Base-by-base conservation (phyloP, 768 basidiomycete genomes). In the Cubamyces lactineus region DNA sequence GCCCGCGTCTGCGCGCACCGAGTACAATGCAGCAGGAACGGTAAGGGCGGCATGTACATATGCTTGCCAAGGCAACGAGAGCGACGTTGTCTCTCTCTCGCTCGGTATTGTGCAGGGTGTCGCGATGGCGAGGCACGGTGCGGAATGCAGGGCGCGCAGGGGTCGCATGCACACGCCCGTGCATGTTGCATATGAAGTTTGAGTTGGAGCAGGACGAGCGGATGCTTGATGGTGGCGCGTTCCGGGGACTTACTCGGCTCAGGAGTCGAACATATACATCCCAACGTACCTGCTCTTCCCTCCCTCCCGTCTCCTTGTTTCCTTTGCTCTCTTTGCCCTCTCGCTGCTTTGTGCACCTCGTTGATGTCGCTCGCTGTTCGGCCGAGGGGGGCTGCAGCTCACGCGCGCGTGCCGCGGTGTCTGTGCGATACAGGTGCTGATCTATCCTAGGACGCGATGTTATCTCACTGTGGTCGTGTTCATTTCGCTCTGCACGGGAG, bases 221-320 rank as follows among this genome's bases (percentile, higher is more conserved):
- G 26, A 46, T 45, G 61, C 41, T 42, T 62, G 61, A 62, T 62
- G 61, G 61, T 62, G 61, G 61, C 61, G 61, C 34, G 34, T 34
- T 48, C 55, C 61, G 43, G 54, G 61, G 55, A 53, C 49, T 62
- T 62, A 47, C 42, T 62, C 61, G 61, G 61, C 61, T 62, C 55
- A 40, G 24, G 30, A 52, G 30, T 13, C 48, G 34, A 57, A 57
- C 61, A 62, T 57, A 62, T 62, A 61, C 47, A 54, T 56, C 54
- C 34, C 38, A 52, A 41, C 55, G 17, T 39, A 21, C 6, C 34
- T 50, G 26, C 34, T n/a, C 13, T 3, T 7, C 23, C 19, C 3
- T 40, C 17, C n/a, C 26, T 43, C 15, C 30, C 30, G 17, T 49
- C 24, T 30, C 55, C n/a, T n/a, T 21, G 21, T 34, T 40, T 43